phyloP scores from a whole-genome alignment of 2,329 filamentous ascomycete species.

The Neofusicoccum umdonicola region DNA sequence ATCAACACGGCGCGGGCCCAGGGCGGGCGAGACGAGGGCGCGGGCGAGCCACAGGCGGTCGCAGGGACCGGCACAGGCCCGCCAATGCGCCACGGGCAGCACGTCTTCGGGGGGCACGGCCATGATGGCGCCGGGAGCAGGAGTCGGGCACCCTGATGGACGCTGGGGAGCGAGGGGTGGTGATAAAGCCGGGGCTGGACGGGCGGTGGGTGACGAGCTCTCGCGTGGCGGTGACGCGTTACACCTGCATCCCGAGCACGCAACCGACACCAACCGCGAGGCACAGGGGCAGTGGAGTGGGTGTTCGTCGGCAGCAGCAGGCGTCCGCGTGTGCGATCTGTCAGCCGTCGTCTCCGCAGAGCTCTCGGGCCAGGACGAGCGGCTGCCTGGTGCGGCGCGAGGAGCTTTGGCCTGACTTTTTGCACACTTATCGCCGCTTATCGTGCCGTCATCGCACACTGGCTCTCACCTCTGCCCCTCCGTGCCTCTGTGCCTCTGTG shows the following conservation, averaged over 20 bases:
- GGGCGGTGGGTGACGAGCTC: not conserved
- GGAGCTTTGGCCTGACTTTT: not conserved
- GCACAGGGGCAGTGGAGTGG: too few species aligned
- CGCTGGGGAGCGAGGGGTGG: not conserved
- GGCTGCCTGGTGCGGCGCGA: not conserved
- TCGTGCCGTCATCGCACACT: not conserved
- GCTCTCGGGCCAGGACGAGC: not conserved
- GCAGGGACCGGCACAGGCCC: not conserved
- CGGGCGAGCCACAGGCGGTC: not conserved
- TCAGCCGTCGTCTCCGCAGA: not conserved
- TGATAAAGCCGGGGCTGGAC: not conserved
- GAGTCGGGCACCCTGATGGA: not conserved
- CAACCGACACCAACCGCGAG: not conserved
- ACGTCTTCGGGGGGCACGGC: not conserved
- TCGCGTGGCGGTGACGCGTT: conserved; percentile 13
- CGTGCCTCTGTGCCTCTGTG: too few species aligned
- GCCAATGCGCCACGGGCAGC: conserved; percentile 1
- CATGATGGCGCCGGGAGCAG: not conserved
- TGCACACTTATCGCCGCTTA: not conserved
- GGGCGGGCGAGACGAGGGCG: not conserved
- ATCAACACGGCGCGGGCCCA: not conserved
- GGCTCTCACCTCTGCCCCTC: too few species aligned
- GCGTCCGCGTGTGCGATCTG: not conserved
- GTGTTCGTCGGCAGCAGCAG: not conserved
- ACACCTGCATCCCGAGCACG: conserved; percentile 1